A percentile compares a stretch with the other conserved stretches of the same genome.
Evolutionary conservation across 305 asterid species (phyloP).

Genomic region (Plantago lanceolata): DNA sequence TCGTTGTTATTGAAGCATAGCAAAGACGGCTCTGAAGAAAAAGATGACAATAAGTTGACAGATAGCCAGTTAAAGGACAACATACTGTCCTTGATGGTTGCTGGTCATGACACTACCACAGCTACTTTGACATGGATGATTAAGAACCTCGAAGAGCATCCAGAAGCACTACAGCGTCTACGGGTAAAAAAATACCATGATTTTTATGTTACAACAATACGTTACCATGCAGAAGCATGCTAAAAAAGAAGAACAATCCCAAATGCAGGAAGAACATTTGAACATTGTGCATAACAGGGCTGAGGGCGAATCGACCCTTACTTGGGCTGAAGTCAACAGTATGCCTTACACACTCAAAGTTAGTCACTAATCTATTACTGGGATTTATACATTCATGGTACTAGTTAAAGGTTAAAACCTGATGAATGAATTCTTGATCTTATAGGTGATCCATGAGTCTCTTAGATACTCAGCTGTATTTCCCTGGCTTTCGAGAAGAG

Average conservation of each 20-base stretch:
- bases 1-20: slow-evolving; percentile 56
- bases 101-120: slow-evolving; percentile 85
- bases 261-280: slow-evolving; percentile 63
- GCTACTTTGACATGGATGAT: slow-evolving; percentile 75
- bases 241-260: slow-evolving; percentile 5
- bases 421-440: slow-evolving; percentile 9
- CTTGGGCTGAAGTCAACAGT: slow-evolving; percentile 70
- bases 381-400: not conserved
- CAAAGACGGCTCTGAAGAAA: slow-evolving; percentile 40
- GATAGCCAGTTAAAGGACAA: slow-evolving; percentile 77
- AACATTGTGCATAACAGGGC: slow-evolving; percentile 42
- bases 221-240: slow-evolving; percentile 4
- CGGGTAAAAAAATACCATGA: slow-evolving; percentile 39
- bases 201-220: not conserved
- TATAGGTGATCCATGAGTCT: slow-evolving; percentile 63
- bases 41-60: slow-evolving; percentile 60
- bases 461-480: slow-evolving; percentile 71
- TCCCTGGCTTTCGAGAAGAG: slow-evolving; percentile 80
- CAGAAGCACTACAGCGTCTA: slow-evolving; percentile 50
- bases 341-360: slow-evolving; percentile 72
- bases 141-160: slow-evolving; percentile 66
- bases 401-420: not conserved
- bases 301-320: slow-evolving; percentile 44
- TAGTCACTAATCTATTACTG: slow-evolving; percentile 15
- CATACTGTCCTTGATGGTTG: slow-evolving; percentile 65